These are phyloP conservation scores for Clarireedia paspali DNA, from an alignment of 2,329 filamentous ascomycete species.

Conservation along the genomic window DNA sequence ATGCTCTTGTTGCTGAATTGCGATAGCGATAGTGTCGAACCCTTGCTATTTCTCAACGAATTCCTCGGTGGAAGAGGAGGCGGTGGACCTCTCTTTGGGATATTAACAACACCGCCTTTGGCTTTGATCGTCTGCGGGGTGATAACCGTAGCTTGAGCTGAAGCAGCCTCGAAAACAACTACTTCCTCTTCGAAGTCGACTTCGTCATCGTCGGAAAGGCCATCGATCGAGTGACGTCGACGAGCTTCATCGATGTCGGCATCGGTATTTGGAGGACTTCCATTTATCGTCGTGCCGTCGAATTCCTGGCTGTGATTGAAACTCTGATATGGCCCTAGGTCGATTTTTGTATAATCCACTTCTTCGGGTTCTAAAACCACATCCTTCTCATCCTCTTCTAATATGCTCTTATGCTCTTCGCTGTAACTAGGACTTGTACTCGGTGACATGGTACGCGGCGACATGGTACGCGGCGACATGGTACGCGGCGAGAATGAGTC, in stretches of 20 bases:
- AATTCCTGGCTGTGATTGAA: constrained; percentile 26
- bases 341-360: constrained; percentile 52
- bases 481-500: constrained; percentile 36
- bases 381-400: constrained; percentile 28
- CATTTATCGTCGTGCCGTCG: constrained; percentile 27
- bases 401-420: constrained; percentile 29
- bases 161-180: constrained; percentile 60
- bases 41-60: constrained; percentile 41
- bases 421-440: constrained; percentile 47
- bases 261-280: constrained; percentile 26
- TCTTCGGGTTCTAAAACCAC: constrained; percentile 41
- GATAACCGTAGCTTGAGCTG: constrained; percentile 48
- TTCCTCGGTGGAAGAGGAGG: constrained; percentile 66
- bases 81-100: constrained; percentile 72
- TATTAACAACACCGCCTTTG: constrained; percentile 75
- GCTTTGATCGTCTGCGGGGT: constrained; percentile 43
- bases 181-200: constrained; percentile 42
- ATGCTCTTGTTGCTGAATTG: constrained; percentile 20
- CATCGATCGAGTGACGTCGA: constrained; percentile 36
- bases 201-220: constrained; percentile 41
- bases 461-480: constrained; percentile 38
- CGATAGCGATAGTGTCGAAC: constrained; percentile 15
- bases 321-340: constrained; percentile 37
- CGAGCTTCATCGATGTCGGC: constrained; percentile 28
- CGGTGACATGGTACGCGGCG: constrained; percentile 37